Percentiles rank a stretch among this genome's conserved stretches.
Evolutionary conservation across 805 yeast genomes (phyloP).

Genomic region (Candida suzukii): DNA sequence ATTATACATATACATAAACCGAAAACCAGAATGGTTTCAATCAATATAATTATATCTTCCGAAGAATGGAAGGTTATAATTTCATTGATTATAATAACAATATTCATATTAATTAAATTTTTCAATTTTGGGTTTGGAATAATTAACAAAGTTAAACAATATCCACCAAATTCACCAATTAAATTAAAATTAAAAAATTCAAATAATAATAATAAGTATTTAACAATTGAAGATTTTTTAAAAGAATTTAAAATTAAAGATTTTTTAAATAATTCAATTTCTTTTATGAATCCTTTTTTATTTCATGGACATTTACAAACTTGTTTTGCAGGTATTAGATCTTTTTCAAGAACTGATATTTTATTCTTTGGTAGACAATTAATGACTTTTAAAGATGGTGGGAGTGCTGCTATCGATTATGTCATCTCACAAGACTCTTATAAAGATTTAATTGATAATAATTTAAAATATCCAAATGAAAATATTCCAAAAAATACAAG

Average conservation of each 20-base stretch:
- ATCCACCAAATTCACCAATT: neutral
- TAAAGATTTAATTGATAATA: neutral
- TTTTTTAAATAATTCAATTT: slow-evolving; percentile 38
- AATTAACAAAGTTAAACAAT: neutral
- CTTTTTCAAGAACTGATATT: slow-evolving; percentile 41
- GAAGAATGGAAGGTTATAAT: too few species aligned
- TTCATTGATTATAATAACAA: too few species aligned
- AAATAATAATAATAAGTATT: neutral
- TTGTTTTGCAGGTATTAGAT: slow-evolving; percentile 51
- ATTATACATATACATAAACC: too few species aligned
- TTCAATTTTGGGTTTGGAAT: neutral
- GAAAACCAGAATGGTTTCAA: too few species aligned
- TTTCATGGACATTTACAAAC: slow-evolving; percentile 75
- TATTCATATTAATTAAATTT: neutral
- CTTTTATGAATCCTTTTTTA: slow-evolving; percentile 55
- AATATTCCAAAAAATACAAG: slow-evolving; percentile 46
- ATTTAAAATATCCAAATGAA: slow-evolving; percentile 23
- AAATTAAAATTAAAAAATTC: neutral
- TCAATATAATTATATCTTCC: too few species aligned
- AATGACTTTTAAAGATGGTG: slow-evolving; percentile 54
- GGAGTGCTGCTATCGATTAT: slow-evolving; percentile 70
- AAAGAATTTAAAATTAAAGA: slow-evolving; percentile 27
- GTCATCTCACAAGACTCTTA: slow-evolving; percentile 36
- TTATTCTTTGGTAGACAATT: slow-evolving; percentile 73
- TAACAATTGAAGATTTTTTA: slow-evolving; percentile 17